These are phyloP conservation scores for Rhodotorula babjevae DNA, from an alignment of 768 basidiomycete genomes.

Conservation along the genomic window DNA sequence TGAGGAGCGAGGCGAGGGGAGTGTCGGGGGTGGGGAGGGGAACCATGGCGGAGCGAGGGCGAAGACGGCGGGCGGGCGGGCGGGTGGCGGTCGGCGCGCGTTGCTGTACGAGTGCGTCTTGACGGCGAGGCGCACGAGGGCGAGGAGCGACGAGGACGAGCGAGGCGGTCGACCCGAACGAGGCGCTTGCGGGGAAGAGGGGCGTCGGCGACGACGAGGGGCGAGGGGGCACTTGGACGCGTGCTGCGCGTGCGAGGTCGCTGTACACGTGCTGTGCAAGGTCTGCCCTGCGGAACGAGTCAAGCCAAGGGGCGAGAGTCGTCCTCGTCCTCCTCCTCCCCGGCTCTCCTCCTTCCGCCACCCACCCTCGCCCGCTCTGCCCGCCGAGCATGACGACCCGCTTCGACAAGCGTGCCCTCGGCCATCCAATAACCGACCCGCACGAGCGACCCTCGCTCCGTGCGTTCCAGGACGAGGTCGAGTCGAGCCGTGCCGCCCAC, in stretches of 20 bases:
- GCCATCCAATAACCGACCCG: neutral
- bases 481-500: conserved; percentile 34
- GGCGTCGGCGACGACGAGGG: no score
- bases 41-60: neutral
- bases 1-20: conserved; percentile 5
- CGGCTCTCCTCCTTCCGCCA: neutral
- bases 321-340: neutral
- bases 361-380: neutral
- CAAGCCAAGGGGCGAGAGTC: neutral
- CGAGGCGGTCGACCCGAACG: no score
- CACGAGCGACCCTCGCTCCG: conserved; percentile 36
- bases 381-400: neutral
- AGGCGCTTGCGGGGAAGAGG: no score
- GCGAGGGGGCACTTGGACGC: no score
- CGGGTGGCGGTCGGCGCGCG: no score
- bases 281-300: neutral
- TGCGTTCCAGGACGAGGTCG: conserved; percentile 47
- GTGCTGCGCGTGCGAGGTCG: no score
- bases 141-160: no score
- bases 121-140: neutral
- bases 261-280: no score
- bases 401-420: conserved; percentile 6
- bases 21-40: conserved; percentile 1
- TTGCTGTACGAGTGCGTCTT: neutral
- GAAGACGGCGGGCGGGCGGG: no score